A percentile compares a stretch with the other conserved stretches of the same genome.
phyloP scores from a whole-genome alignment of 495 filamentous ascomycete genomes.

The Trichoderma virens region DNA sequence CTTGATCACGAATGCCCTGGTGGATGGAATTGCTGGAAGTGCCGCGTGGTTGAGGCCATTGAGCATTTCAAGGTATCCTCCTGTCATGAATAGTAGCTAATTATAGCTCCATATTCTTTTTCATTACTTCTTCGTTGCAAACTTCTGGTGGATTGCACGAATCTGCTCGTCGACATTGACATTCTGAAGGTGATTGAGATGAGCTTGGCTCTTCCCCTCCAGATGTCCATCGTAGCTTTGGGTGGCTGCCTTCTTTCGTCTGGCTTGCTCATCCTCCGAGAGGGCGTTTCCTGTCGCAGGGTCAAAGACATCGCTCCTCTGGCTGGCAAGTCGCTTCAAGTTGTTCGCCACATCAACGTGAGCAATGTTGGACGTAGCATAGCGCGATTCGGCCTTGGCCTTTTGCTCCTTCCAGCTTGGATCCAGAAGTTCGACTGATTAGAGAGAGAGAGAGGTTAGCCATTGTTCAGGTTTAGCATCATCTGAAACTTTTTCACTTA shows the following conservation, averaged over 20 bases:
- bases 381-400: slow-evolving; percentile 75
- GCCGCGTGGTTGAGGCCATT: neutral
- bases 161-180: slow-evolving; percentile 70
- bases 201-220: slow-evolving; percentile 46
- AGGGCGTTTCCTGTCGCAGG: slow-evolving; percentile 56
- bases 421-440: slow-evolving; percentile 76
- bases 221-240: slow-evolving; percentile 59
- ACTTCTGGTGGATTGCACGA: slow-evolving; percentile 58
- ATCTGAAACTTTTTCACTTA: slow-evolving; percentile 24
- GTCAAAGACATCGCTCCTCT: slow-evolving; percentile 89
- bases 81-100: neutral
- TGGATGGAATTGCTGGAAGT: neutral
- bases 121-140: slow-evolving; percentile 35
- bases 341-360: slow-evolving; percentile 87
- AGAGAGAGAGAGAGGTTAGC: slow-evolving; percentile 10
- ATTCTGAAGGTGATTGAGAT: slow-evolving; percentile 49
- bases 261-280: slow-evolving; percentile 63
- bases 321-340: slow-evolving; percentile 90
- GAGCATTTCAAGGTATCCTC: neutral
- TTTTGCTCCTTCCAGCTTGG: slow-evolving; percentile 95
- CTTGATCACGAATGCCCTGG: neutral
- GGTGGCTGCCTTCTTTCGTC: slow-evolving; percentile 64
- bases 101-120: slow-evolving; percentile 4
- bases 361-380: slow-evolving; percentile 77
- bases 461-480: neutral